These are phyloP conservation scores for Debaryomyces robertsiae DNA, from an alignment of 1,139 yeast species.

Conservation along the genomic window DNA sequence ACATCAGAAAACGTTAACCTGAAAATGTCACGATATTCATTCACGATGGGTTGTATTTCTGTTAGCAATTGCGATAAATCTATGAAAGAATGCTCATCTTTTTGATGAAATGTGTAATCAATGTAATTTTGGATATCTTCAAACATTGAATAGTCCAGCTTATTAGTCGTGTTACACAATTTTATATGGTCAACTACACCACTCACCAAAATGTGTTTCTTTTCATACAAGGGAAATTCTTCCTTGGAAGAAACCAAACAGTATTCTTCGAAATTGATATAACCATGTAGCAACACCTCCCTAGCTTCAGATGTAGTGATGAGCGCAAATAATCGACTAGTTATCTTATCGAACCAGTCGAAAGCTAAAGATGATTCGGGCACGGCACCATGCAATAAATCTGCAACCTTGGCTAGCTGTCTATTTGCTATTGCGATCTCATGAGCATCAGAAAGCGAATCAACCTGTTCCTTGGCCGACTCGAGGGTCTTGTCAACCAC, in stretches of 20 bases:
- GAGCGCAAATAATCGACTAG: slow-evolving; percentile 38
- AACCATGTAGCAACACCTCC: slow-evolving; percentile 61
- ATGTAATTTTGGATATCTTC: slow-evolving; percentile 24
- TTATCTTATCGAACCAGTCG: slow-evolving; percentile 37
- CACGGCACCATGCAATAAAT: slow-evolving; percentile 14
- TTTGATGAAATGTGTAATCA: slow-evolving; percentile 13
- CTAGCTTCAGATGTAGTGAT: slow-evolving; percentile 55
- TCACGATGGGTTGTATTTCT: slow-evolving; percentile 19
- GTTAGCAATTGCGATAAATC: slow-evolving; percentile 28
- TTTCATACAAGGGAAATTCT: slow-evolving; percentile 11
- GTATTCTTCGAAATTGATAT: slow-evolving; percentile 35
- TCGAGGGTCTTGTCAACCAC: slow-evolving; percentile 11
- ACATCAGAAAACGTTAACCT: slow-evolving; percentile 51
- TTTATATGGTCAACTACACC: slow-evolving; percentile 62
- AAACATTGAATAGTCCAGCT: slow-evolving; percentile 26
- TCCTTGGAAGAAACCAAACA: slow-evolving; percentile 22
- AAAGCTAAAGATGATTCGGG: slow-evolving; percentile 27
- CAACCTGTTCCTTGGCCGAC: neutral
- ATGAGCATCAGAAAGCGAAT: slow-evolving; percentile 9
- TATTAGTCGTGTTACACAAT: slow-evolving; percentile 23
- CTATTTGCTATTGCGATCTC: slow-evolving; percentile 4
- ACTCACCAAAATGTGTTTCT: slow-evolving; percentile 48
- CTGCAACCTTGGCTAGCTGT: slow-evolving; percentile 1
- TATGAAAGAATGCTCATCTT: slow-evolving; percentile 15
- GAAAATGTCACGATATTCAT: slow-evolving; percentile 19